These are phyloP conservation scores for Ceratocystis destructans DNA, from an alignment of 2,329 filamentous ascomycete species.

Conservation along the genomic window DNA sequence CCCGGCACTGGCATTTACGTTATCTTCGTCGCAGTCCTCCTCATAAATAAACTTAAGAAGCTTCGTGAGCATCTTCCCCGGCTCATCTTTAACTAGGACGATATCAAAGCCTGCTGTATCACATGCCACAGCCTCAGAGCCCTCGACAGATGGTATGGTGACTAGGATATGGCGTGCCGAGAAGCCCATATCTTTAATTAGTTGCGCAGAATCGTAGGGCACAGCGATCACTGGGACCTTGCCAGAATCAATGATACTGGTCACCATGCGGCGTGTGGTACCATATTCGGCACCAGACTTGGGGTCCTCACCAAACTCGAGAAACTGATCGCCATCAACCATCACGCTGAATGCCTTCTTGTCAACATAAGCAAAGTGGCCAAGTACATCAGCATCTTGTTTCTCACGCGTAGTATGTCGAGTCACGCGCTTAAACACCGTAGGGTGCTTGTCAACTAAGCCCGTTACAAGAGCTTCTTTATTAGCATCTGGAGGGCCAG, in stretches of 20 bases:
- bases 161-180: constrained; percentile 43
- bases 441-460: constrained; percentile 49
- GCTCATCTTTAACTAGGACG: constrained; percentile 24
- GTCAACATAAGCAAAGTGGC: constrained; percentile 44
- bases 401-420: constrained; percentile 42
- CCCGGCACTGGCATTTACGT: not conserved
- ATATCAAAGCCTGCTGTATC: constrained; percentile 16
- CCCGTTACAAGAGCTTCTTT: constrained; percentile 50
- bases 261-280: constrained; percentile 40
- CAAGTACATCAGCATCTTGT: constrained; percentile 37
- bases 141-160: constrained; percentile 29
- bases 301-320: constrained; percentile 41
- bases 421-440: constrained; percentile 47
- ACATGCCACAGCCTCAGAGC: constrained; percentile 11
- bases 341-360: constrained; percentile 42
- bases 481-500: constrained; percentile 47
- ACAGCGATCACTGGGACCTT: constrained; percentile 44
- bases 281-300: constrained; percentile 37
- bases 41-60: constrained; percentile 25
- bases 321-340: constrained; percentile 44
- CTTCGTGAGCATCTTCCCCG: constrained; percentile 21
- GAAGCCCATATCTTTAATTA: constrained; percentile 44
- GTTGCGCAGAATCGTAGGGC: constrained; percentile 26
- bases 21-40: constrained; percentile 2
- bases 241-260: constrained; percentile 37